These are phyloP conservation scores for Nyssa sinensis DNA, from an alignment of 148 eudicot genomes.

Conservation along the genomic window DNA sequence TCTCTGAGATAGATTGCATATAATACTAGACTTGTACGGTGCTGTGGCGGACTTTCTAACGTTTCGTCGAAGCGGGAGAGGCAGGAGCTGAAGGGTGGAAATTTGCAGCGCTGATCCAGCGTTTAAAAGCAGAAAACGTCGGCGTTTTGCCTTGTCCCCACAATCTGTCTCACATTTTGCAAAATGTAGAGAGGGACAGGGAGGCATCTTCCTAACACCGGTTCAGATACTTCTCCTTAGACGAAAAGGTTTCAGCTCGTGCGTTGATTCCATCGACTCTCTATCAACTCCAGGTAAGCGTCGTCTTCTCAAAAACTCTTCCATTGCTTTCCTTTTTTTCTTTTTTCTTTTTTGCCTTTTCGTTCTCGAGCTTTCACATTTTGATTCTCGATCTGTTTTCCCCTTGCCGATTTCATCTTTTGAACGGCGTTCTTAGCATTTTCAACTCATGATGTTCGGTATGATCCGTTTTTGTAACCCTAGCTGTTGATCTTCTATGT, in stretches of 20 bases:
- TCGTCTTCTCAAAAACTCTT: not conserved
- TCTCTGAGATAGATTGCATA: too few relatives aligned
- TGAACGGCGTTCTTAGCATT: not conserved
- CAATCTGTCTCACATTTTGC: not conserved
- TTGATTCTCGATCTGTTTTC: not conserved
- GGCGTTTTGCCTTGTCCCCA: not conserved
- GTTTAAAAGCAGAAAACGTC: not conserved
- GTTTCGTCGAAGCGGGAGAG: too few relatives aligned
- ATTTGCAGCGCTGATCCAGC: too few relatives aligned
- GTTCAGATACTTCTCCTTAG: not conserved
- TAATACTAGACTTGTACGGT: too few relatives aligned
- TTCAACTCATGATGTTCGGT: not conserved
- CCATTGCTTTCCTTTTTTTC: not conserved
- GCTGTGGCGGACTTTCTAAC: too few relatives aligned
- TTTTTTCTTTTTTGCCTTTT: too few relatives aligned
- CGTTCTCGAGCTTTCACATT: too few relatives aligned
- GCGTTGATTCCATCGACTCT: not conserved
- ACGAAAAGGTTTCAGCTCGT: not conserved
- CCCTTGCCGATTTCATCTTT: not conserved
- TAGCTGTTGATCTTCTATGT: not conserved
- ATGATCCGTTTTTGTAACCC: not conserved
- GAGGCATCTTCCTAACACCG: not conserved
- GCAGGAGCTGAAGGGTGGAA: too few relatives aligned
- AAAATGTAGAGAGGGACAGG: not conserved
- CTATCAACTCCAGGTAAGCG: not conserved